Evolutionary conservation across 106 monocot genomes (phyloP), one percentile per base, ranked within the genome.

Genomic region (Dendrobium huoshanense): DNA sequence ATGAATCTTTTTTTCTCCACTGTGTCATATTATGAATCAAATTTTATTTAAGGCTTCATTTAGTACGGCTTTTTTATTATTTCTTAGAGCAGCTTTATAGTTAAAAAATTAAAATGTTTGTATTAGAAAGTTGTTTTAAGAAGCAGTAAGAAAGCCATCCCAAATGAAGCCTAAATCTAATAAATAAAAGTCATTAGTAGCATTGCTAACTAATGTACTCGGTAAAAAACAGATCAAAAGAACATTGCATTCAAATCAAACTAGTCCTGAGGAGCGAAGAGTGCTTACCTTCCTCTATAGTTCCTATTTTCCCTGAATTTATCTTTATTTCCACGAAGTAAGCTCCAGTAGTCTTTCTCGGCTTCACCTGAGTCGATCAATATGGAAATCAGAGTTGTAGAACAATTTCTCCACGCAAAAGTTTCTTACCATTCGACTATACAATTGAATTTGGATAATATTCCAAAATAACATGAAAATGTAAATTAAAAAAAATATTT

Each of bases 261-360:
- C 6, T 24, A 65, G 51, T 25, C 22, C 6, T 76, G 9, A 47
- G 40, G 22, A 2, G 20, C 2, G 29, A 75, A 19, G 43, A 41
- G 22, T 41, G 27, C 75, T 44, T 33, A 91, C 91, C 91, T 88
- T 82, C 88, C 86, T 80, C 75, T 86, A 77, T 79, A 40, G 22
- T 80, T 55, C 79, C 33, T 84, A 49, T 73, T 79, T 22, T 80
- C 84, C 74, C 67, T 84, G 42, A 40, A 15, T 42, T 79, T 79
- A 29, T 79, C 77, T 70, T 86, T 86, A 68, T 61, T 81, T 33
- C 79, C 78, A 6, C 80, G 88, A 29, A 91, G 67, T 47, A 68
- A 64, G 68, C 77, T 85, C 91, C 91, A 91, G 72, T 91, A 91
- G n/a, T 88, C 83, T 79, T 79, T 86, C 80, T 91, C 91, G 20